A percentile compares a stretch with the other conserved stretches of the same genome.
These are phyloP conservation scores for Spongospora subterranea DNA, from an alignment of 208 protist genomes.

Conservation along the genomic window DNA sequence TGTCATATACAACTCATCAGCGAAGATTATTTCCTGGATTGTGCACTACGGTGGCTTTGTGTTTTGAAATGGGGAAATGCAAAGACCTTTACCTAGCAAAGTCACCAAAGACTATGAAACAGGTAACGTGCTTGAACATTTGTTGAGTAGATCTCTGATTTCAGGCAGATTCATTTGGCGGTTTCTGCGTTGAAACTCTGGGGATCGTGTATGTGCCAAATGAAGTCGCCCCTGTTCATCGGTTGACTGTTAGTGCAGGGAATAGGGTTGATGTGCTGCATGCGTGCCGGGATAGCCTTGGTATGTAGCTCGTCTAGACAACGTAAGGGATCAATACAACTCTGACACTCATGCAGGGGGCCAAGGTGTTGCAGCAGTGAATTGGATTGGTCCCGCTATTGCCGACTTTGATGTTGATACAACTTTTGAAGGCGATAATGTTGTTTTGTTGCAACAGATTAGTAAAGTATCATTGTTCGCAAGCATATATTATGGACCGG, in stretches of 20 bases:
- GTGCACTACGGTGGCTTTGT: not conserved
- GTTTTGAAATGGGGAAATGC: not conserved
- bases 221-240: not conserved
- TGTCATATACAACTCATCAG: constrained; percentile 18
- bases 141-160: not conserved
- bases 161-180: constrained; percentile 4
- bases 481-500: no score
- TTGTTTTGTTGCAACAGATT: constrained; percentile 42
- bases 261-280: constrained; percentile 19
- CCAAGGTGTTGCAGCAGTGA: constrained; percentile 17
- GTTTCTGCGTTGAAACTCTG: constrained; percentile 33
- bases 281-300: constrained; percentile 2
- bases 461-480: no score
- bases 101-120: constrained; percentile 19
- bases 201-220: not conserved
- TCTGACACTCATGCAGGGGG: constrained; percentile 20
- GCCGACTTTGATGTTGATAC: constrained; percentile 55
- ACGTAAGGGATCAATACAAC: not conserved
- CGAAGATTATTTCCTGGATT: constrained; percentile 28
- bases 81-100: constrained; percentile 3
- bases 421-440: constrained; percentile 50
- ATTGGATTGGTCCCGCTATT: constrained; percentile 50
- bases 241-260: not conserved
- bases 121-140: constrained; percentile 4
- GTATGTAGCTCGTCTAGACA: not conserved